Conservation (phyloP, 148 eudicot species). For the Chenopodium album region DNA sequence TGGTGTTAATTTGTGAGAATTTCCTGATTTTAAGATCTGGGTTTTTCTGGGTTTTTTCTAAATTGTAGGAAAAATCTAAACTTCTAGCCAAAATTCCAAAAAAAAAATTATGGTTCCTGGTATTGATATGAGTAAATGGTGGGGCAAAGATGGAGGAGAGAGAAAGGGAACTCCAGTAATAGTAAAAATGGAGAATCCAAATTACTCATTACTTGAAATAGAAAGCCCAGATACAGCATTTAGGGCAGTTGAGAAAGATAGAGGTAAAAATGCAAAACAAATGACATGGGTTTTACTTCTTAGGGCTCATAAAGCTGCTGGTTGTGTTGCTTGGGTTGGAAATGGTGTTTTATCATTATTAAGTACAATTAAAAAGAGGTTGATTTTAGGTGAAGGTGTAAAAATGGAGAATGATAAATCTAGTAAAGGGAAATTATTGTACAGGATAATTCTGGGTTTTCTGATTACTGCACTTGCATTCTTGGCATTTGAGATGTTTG, state of each 20-base stretch:
- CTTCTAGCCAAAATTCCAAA: not conserved
- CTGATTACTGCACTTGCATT: slow-evolving; percentile 42
- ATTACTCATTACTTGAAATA: slow-evolving; percentile 45
- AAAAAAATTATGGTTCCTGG: slow-evolving; percentile 24
- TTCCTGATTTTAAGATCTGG: slow-evolving; percentile 27
- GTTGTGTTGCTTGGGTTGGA: slow-evolving; percentile 55
- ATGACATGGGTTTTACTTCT: slow-evolving; percentile 59
- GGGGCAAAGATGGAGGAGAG: slow-evolving; percentile 34
- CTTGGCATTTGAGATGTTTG: slow-evolving; percentile 47
- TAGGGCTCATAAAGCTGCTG: slow-evolving; percentile 57
- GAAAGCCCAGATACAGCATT: slow-evolving; percentile 46
- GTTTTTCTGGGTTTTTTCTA: not conserved
- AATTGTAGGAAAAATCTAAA: not conserved
- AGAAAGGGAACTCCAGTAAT: slow-evolving; percentile 55
- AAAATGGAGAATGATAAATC: slow-evolving; percentile 45
- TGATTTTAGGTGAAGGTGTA: slow-evolving; percentile 45
- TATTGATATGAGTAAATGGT: slow-evolving; percentile 39
- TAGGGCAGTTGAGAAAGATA: slow-evolving; percentile 38
- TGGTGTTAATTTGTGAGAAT: slow-evolving; percentile 10
- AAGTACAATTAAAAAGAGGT: slow-evolving; percentile 42
- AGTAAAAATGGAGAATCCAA: slow-evolving; percentile 58
- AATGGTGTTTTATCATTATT: slow-evolving; percentile 42
- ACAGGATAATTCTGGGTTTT: slow-evolving; percentile 45
- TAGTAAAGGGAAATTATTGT: slow-evolving; percentile 36
- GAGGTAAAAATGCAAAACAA: slow-evolving; percentile 54